Conservation (phyloP, 495 filamentous ascomycete genomes). For the Penicillium crystallinum region DNA sequence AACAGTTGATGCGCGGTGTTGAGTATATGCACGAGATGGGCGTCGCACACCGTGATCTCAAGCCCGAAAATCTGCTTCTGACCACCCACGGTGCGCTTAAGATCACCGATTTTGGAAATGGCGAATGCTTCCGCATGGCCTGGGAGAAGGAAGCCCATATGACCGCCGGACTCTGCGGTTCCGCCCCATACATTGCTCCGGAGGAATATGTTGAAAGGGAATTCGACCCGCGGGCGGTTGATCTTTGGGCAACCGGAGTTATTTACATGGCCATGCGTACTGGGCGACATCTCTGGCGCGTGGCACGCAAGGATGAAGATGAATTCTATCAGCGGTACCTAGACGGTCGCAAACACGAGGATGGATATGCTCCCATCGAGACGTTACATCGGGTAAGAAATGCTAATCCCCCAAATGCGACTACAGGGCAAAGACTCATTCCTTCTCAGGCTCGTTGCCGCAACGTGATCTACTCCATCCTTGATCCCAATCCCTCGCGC, state of each 20-base stretch:
- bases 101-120: constrained; percentile 98
- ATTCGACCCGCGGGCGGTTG: constrained; percentile 94
- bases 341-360: constrained; percentile 84
- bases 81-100: constrained; percentile 94
- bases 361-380: constrained; percentile 94
- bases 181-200: constrained; percentile 94
- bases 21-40: constrained; percentile 99
- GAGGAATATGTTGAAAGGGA: constrained; percentile 94
- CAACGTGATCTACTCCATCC: constrained; percentile 97
- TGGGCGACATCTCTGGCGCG: constrained; percentile 90
- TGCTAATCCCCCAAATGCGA: constrained; percentile 5
- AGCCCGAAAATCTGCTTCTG: constrained; percentile 93
- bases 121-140: constrained; percentile 99
- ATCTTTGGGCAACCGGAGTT: constrained; percentile 96
- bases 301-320: constrained; percentile 91
- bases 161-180: constrained; percentile 94
- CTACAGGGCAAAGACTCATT: constrained; percentile 31
- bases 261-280: constrained; percentile 99
- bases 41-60: constrained; percentile 93
- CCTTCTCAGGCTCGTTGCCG: constrained; percentile 78
- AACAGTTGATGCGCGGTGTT: constrained; percentile 98
- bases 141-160: constrained; percentile 98
- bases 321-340: constrained; percentile 95
- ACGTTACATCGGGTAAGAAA: constrained; percentile 83
- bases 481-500: constrained; percentile 85